These are phyloP conservation scores for Scedosporium aurantiacum DNA, from an alignment of 2,329 filamentous ascomycete genomes.

Conservation along the genomic window DNA sequence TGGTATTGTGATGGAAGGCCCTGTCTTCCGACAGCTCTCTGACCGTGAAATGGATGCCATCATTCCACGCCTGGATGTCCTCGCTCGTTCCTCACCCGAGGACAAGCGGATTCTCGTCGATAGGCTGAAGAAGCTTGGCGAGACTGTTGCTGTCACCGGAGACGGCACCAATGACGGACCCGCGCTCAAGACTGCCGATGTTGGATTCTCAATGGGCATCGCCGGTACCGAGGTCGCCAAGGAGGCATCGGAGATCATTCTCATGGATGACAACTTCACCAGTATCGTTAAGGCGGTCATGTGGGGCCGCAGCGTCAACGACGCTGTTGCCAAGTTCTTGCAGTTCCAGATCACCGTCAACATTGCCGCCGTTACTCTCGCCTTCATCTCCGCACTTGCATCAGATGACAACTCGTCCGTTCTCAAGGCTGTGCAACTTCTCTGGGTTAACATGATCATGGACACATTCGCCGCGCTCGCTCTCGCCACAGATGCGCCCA, in stretches of 20 bases:
- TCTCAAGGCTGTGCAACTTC: constrained; percentile 53
- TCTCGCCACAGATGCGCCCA: constrained; percentile 52
- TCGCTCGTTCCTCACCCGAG: constrained; percentile 55
- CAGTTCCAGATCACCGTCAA: constrained; percentile 64
- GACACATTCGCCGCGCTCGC: constrained; percentile 57
- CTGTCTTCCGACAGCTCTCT: constrained; percentile 46
- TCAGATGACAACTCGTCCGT: constrained; percentile 44
- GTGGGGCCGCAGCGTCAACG: constrained; percentile 60
- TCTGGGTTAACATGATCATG: constrained; percentile 63
- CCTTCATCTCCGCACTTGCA: constrained; percentile 52
- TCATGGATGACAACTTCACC: constrained; percentile 50
- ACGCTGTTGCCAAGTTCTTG: constrained; percentile 57
- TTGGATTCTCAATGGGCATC: constrained; percentile 53
- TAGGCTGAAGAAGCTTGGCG: constrained; percentile 49
- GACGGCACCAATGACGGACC: constrained; percentile 54
- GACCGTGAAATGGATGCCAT: constrained; percentile 39
- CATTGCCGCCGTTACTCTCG: constrained; percentile 54
- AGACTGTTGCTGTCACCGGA: constrained; percentile 48
- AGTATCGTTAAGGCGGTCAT: constrained; percentile 55
- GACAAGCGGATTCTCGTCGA: constrained; percentile 54
- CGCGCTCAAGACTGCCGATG: constrained; percentile 48
- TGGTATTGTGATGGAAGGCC: constrained; percentile 56
- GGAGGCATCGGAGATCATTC: constrained; percentile 50
- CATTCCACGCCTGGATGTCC: constrained; percentile 42
- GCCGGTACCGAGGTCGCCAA: constrained; percentile 52